phyloP scores from a whole-genome alignment of 371 early-diverging fungal genomes.

The Lichtheimia corymbifera region DNA sequence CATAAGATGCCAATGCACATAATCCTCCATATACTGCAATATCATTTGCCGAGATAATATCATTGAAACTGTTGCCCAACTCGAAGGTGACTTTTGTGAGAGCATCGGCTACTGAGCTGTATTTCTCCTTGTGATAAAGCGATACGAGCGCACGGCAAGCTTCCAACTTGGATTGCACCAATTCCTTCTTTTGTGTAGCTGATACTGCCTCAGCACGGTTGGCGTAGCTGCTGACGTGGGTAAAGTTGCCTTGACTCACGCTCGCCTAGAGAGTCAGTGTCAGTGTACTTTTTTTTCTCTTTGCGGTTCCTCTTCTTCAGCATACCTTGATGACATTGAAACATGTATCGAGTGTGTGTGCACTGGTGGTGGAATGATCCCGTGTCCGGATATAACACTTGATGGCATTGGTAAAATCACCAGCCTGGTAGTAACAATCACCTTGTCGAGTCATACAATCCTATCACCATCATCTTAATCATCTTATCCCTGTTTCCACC shows the following conservation, averaged over 20 bases:
- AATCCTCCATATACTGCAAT: slow-evolving; percentile 82
- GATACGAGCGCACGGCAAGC: slow-evolving; percentile 68
- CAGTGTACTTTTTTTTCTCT: not conserved
- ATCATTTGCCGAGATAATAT: slow-evolving; percentile 78
- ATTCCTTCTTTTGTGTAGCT: slow-evolving; percentile 60
- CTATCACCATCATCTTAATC: not conserved
- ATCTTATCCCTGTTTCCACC: not conserved
- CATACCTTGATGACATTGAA: slow-evolving; percentile 77
- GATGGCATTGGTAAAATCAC: slow-evolving; percentile 68
- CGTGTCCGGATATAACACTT: slow-evolving; percentile 72
- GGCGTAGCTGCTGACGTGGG: slow-evolving; percentile 74
- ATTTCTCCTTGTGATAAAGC: slow-evolving; percentile 49
- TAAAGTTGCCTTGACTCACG: slow-evolving; percentile 66
- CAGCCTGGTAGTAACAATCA: slow-evolving; percentile 70
- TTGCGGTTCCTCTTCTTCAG: not conserved
- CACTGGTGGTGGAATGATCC: slow-evolving; percentile 76
- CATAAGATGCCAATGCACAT: slow-evolving; percentile 80
- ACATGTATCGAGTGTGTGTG: slow-evolving; percentile 80
- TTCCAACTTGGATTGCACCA: slow-evolving; percentile 64
- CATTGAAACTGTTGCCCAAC: slow-evolving; percentile 34
- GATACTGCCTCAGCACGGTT: slow-evolving; percentile 73
- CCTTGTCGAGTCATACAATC: slow-evolving; percentile 46
- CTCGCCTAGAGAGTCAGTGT: slow-evolving; percentile 22
- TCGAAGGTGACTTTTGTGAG: slow-evolving; percentile 74
- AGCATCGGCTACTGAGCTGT: slow-evolving; percentile 59